Conservation (phyloP, 345 rosid genomes). For the Bruguiera gymnorhiza region DNA sequence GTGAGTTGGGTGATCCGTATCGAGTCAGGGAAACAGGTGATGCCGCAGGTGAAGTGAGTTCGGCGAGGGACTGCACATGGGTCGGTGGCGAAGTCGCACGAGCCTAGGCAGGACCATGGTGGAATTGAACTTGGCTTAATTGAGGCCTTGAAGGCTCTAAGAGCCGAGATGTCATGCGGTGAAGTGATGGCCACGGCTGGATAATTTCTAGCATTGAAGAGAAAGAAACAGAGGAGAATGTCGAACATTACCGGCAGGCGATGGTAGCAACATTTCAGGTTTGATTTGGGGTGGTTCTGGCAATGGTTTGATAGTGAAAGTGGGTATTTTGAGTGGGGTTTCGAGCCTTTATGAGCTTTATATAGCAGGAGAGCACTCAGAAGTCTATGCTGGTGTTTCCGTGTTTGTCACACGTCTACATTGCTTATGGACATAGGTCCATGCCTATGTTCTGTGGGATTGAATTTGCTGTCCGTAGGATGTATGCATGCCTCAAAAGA, state of each 20-base stretch:
- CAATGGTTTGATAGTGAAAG: no score
- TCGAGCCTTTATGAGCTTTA: background rate
- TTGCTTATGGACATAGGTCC: no score
- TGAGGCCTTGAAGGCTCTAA: slow-evolving; percentile 57
- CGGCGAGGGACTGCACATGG: slow-evolving; percentile 72
- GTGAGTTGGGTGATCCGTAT: slow-evolving; percentile 58
- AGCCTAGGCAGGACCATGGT: slow-evolving; percentile 58
- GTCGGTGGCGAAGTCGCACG: slow-evolving; percentile 66
- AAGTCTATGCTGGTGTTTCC: background rate
- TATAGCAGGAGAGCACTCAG: background rate
- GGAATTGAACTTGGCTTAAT: slow-evolving; percentile 54
- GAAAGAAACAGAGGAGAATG: background rate
- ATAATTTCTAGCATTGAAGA: slow-evolving; percentile 3
- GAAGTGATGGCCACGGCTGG: slow-evolving; percentile 11
- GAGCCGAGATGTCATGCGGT: slow-evolving; percentile 47
- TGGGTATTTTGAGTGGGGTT: background rate
- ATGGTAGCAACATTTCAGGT: background rate
- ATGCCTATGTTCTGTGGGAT: background rate
- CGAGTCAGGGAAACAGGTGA: slow-evolving; percentile 53
- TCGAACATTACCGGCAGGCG: background rate
- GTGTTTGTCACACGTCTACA: no score
- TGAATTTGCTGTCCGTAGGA: background rate
- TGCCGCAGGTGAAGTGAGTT: slow-evolving; percentile 60
- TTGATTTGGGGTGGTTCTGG: no score
- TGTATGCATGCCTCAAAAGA: background rate